Conservation (phyloP, 345 rosid genomes). For the Litchi chinensis region DNA sequence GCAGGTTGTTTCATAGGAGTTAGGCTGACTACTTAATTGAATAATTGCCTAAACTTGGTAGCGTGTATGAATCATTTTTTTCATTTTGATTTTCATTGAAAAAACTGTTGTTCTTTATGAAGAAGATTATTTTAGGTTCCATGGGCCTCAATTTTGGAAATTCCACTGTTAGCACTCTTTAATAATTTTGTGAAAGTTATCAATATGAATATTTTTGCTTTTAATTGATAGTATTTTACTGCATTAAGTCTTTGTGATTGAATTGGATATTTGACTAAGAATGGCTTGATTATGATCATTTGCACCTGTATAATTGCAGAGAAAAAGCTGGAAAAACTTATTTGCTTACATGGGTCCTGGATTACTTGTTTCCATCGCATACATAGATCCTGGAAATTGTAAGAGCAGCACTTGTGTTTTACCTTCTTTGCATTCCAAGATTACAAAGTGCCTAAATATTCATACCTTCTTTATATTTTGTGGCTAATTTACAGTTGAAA, state of each 20-base stretch:
- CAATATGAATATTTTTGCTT: slow-evolving; percentile 8
- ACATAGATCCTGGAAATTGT: slow-evolving; percentile 99
- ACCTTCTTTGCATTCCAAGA: background rate
- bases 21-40: background rate
- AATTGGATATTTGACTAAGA: background rate
- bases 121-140: background rate
- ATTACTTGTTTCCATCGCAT: slow-evolving; percentile 92
- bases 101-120: background rate
- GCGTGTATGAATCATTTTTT: background rate
- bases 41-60: background rate
- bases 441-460: slow-evolving; percentile 1
- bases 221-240: slow-evolving; percentile 3
- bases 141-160: background rate
- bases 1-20: background rate
- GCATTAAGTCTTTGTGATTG: background rate
- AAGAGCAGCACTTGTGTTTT: slow-evolving; percentile 30
- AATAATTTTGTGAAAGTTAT: background rate
- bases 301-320: slow-evolving; percentile 46
- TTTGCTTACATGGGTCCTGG: slow-evolving; percentile 95
- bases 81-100: background rate
- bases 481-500: slow-evolving; percentile 70
- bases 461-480: slow-evolving; percentile 21
- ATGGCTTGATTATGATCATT: background rate
- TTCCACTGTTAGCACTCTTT: background rate
- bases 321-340: slow-evolving; percentile 87